Base-by-base conservation (phyloP, 768 basidiomycete species). In the Terana coerulea region DNA sequence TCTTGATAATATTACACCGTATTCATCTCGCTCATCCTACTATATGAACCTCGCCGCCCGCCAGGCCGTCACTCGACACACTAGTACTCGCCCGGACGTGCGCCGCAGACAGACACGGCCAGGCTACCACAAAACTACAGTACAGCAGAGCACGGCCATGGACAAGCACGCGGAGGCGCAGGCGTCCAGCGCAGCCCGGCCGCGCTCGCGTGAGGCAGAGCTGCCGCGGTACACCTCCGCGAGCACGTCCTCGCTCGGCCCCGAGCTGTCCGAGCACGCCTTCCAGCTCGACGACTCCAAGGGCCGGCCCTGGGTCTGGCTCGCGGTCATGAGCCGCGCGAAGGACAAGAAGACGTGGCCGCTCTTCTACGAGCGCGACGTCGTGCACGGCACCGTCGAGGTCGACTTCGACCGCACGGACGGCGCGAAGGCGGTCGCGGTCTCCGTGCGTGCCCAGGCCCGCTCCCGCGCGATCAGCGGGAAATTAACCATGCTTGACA, bases 401-500 rank as follows among this genome's bases (percentile, higher is more conserved):
- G 58, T 83, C 25, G 73, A 80, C 46, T 64, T 79, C 29, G 68
- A 72, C 53, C 78, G 77, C 58, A 63, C 75, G 14, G 77, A 80
- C 49, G 72, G 68, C 11, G 62, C 76, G 44, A 80, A 81, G 61
- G 69, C 66, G 25, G 68, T 84, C 28, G 67, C 69, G 10, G 58
- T 83, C 55, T 67, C 72, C 49, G 79, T 78, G 51, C 47, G 75
- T 70, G 19, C 24, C 37, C n/a, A 36, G 28, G 45, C 30, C 45
- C 33, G 15, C 44, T 31, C 47, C 15, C 5, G 15, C 48, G 31
- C 37, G 14, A 31, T 22, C 11, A 9, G 10, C 24, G n/a, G 39
- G 29, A 4, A 42, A 41, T 24, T 29, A 34, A 14, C 29, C 28
- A 42, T 44, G 40, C 17, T 5, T 47, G 22, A 2, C 52, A 80